Evolutionary conservation across 495 filamentous ascomycete genomes (phyloP).

Genomic region (Amphirosellinia nigrospora): DNA sequence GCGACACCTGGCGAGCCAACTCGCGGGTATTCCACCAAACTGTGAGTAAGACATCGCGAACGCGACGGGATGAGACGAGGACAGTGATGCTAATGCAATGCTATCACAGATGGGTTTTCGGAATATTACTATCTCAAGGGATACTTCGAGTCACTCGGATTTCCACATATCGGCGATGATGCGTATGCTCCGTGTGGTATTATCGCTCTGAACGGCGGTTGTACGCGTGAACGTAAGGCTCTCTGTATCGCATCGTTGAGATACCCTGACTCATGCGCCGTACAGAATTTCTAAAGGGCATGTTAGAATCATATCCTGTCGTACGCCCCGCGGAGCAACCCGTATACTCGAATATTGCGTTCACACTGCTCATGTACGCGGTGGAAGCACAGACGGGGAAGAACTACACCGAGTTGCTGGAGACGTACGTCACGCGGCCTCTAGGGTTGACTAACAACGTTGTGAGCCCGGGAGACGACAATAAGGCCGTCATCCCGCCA

Average conservation of each 20-base stretch:
- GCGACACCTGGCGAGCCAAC: constrained; percentile 50
- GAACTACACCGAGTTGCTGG: constrained; percentile 47
- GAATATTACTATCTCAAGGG: constrained; percentile 36
- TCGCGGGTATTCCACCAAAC: constrained; percentile 50
- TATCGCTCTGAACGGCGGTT: constrained; percentile 26
- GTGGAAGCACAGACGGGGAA: constrained; percentile 49
- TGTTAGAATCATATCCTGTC: constrained; percentile 44
- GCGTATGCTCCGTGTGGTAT: constrained; percentile 37
- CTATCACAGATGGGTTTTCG: constrained; percentile 32
- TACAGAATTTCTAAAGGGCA: constrained; percentile 49
- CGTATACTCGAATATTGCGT: constrained; percentile 55
- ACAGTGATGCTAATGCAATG: neutral
- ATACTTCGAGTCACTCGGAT: constrained; percentile 36
- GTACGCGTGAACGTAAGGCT: constrained; percentile 27
- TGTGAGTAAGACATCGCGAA: constrained; percentile 28
- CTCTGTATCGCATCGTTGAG: neutral
- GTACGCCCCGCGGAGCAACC: constrained; percentile 48
- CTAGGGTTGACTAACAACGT: constrained; percentile 45
- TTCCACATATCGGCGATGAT: constrained; percentile 27
- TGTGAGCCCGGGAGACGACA: constrained; percentile 32
- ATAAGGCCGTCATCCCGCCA: constrained; percentile 36
- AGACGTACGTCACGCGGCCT: constrained; percentile 43
- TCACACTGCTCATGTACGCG: constrained; percentile 52
- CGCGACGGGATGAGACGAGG: too few relatives aligned
- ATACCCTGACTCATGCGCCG: neutral